These are phyloP conservation scores for Polyporus arcularius DNA, from an alignment of 768 basidiomycete genomes.

Conservation along the genomic window DNA sequence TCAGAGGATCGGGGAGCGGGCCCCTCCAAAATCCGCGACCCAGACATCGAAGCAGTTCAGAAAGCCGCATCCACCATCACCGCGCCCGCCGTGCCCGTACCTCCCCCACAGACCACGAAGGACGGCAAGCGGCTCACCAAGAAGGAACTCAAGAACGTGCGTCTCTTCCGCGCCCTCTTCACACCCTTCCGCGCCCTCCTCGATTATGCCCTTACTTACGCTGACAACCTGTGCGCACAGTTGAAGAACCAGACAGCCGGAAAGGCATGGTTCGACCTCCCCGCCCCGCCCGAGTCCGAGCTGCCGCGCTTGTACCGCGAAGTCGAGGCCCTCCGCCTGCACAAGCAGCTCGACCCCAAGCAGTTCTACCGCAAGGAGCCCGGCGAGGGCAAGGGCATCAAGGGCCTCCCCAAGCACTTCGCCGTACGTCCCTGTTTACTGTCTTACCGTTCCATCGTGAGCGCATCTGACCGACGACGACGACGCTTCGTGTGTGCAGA, in stretches of 20 bases:
- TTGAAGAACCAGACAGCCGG: conserved; percentile 73
- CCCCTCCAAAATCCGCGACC: conserved; percentile 56
- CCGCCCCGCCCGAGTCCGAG: conserved; percentile 78
- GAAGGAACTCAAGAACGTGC: conserved; percentile 69
- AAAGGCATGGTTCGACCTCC: conserved; percentile 85
- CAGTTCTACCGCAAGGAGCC: conserved; percentile 88
- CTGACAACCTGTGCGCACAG: conserved; percentile 38
- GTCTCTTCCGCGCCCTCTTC: conserved; percentile 23
- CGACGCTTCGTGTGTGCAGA: conserved; percentile 40
- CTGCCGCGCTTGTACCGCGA: conserved; percentile 79
- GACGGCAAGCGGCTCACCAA: conserved; percentile 71
- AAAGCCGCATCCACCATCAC: conserved; percentile 49
- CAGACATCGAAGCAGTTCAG: conserved; percentile 57
- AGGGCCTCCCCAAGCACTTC: conserved; percentile 85
- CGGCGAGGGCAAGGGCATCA: conserved; percentile 82
- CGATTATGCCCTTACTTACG: background rate
- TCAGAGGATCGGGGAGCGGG: conserved; percentile 40
- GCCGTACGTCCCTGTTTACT: conserved; percentile 53
- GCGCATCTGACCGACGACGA: background rate
- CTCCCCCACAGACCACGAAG: conserved; percentile 59
- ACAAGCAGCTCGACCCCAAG: conserved; percentile 90
- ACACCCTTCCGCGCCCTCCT: conserved; percentile 4
- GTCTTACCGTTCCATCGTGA: background rate
- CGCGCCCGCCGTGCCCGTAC: conserved; percentile 61
- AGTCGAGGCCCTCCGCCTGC: conserved; percentile 82